Conservation (phyloP, 1,284 basidiomycete species). For the Sphaerobolus stellatus region DNA sequence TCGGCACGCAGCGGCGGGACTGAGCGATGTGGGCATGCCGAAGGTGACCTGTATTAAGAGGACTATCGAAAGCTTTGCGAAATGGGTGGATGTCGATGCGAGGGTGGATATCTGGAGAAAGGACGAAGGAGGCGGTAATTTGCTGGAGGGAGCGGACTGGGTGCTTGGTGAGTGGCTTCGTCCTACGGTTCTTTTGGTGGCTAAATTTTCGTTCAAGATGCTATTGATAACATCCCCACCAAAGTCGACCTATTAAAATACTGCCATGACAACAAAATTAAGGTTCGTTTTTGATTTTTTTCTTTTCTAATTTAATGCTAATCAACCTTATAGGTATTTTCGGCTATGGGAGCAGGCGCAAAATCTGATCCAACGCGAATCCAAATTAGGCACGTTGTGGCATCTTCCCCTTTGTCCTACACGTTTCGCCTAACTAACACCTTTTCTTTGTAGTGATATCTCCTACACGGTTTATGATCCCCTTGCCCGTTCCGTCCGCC, state of each 20-base stretch:
- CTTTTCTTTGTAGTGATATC: background rate
- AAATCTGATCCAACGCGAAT: slow-evolving; percentile 94
- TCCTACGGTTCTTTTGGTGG: slow-evolving; percentile 20
- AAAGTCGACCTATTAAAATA: slow-evolving; percentile 89
- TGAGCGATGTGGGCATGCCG: slow-evolving; percentile 90
- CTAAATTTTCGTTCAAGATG: slow-evolving; percentile 57
- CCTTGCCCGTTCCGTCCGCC: slow-evolving; percentile 86
- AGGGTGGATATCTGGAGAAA: slow-evolving; percentile 82
- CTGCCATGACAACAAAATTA: slow-evolving; percentile 74
- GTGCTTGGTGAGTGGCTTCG: slow-evolving; percentile 66
- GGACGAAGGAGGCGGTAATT: slow-evolving; percentile 62
- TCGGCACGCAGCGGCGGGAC: slow-evolving; percentile 89
- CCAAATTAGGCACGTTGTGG: slow-evolving; percentile 63
- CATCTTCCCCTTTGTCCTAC: background rate
- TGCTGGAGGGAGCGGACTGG: slow-evolving; percentile 85
- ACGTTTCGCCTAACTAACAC: background rate
- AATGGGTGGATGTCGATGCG: slow-evolving; percentile 78
- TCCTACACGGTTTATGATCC: slow-evolving; percentile 94
- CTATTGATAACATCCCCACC: slow-evolving; percentile 95
- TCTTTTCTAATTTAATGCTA: slow-evolving; percentile 1
- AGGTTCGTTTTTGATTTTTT: slow-evolving; percentile 42
- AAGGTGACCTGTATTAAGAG: slow-evolving; percentile 87
- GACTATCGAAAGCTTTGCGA: slow-evolving; percentile 68
- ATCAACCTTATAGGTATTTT: slow-evolving; percentile 67
- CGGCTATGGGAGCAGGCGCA: slow-evolving; percentile 97